Base-by-base conservation (phyloP, 805 yeast genomes). In the Candida qinlingensis region DNA sequence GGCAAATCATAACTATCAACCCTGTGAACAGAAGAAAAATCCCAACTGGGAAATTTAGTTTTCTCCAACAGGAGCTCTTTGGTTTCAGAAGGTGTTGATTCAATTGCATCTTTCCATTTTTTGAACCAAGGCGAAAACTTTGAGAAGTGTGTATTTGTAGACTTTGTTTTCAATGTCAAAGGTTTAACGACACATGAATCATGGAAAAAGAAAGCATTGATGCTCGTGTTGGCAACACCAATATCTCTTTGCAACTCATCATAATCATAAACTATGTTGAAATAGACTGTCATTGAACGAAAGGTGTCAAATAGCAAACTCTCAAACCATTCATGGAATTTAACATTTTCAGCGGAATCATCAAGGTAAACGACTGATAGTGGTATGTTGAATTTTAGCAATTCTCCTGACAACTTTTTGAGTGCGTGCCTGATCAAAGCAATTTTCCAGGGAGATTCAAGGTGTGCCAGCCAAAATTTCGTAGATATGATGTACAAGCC, bases 91-190 rank as follows among this genome's bases (percentile, higher is more conserved):
- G 19, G 19, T 19, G 19, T 19, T 6, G 53, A 52, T 37, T 66
- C 55, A 9, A 72, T 53, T 42, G 61, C 54, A 12, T 58, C 56
- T 7, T 59, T 55, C 79, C 79, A 75, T 31, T 70, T 66, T 47
- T 64, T 71, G 52, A 65, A 73, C 77, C 78, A 75, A 0, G 79
- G 79, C 4, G 77, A 66, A 51, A 75, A 75, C 9, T 73, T 74
- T 2, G 76, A 68, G 46, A 71, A 75, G 42, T 67, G 74, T 1
- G 73, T 66, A 1, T 75, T 76, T 52, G 69, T 71, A 35, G 70
- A 34, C 19, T 46, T 69, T 0, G 79, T 68, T 6, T 58, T 62
- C 35, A 75, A 55, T 12, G 52, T 56, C 2, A 73, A 70, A 0
- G 79, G 79, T 9, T 57, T 54, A 12, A 75, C 72, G 9, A 73